Evolutionary conservation across 1,284 basidiomycete genomes (phyloP), one percentile per base, ranked within the genome.

Genomic region (Papiliotrema nemorosa): DNA sequence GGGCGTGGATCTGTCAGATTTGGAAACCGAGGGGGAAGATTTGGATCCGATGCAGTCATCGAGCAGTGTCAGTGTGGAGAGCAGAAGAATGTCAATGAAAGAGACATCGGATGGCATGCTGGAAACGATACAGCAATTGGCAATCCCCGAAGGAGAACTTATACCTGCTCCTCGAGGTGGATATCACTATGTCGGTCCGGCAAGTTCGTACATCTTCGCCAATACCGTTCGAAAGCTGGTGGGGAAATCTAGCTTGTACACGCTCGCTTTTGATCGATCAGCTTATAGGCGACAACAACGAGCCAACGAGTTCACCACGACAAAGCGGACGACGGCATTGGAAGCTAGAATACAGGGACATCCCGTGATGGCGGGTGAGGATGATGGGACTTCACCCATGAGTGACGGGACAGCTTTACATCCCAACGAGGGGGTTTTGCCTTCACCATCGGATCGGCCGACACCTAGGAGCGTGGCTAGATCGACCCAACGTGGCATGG

Each of bases 81-180:
- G n/a, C n/a, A n/a, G n/a, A n/a, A n/a, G n/a, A n/a, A n/a, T n/a
- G n/a, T n/a, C n/a, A n/a, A n/a, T n/a, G n/a, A n/a, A n/a, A n/a
- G n/a, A n/a, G n/a, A n/a, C n/a, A n/a, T n/a, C n/a, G n/a, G n/a
- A n/a, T n/a, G n/a, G n/a, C n/a, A n/a, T n/a, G n/a, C n/a, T n/a
- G n/a, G n/a, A n/a, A n/a, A n/a, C n/a, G n/a, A 41, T 33, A 13
- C 33, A n/a, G n/a, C n/a, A n/a, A n/a, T n/a, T n/a, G n/a, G n/a
- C n/a, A n/a, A n/a, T 55, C 18, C 59, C 59, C 13, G 59, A 60
- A 40, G 59, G 59, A 14, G 47, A 54, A 44, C 47, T 60, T 5
- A 47, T 60, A 21, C 52, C 59, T 1, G 56, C 53, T 2, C 56
- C 59, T 1, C 21, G 52, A 35, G 59, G 58, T 2, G 58, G 59